Evolutionary conservation across 352 stramenopile species (phyloP), one percentile per base, ranked within the genome.

Genomic region (Globisporangium ultimum): DNA sequence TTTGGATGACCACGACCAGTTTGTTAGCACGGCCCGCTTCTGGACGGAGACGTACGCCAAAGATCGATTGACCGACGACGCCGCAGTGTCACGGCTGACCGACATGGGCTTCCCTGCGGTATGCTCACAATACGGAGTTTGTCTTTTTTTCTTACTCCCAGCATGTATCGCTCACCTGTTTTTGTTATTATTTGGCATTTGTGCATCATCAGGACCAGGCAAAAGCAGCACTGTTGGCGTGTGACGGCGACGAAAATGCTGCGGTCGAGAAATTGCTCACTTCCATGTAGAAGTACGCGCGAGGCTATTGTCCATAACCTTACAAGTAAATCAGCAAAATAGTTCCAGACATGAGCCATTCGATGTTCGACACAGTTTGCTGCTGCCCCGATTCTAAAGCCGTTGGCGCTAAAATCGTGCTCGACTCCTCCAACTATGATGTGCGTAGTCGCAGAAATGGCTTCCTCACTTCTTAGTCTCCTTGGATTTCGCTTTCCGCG

Each of bases 21-120:
- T 98, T 71, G 82, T 92, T 41, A 90, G 86, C 57, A 98, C 93
- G 59, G 96, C 95, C 22, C 95, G 92, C 56, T 98, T 98, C 60
- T 99, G 96, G 96, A 98, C 94, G 20, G 88, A 98, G 70, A 95
- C 78, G 41, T 98, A 98, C 73, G 96, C 88, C n/a, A 91, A 89
- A 58, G 74, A 85, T 36, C 80, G 77, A 49, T 66, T 74, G 13
- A 74, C 70, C 32, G 68, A 80, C 57, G 79, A 81, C 45, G 85
- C 76, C 7, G 82, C 85, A 1, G 72, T 97, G 13, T 71, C 66
- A 20, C 69, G 85, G 24, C 76, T 96, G 55, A 78, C 80, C 11
- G 89, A 96, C 59, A 96, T 97, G 88, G 88, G 87, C 15, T 96
- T 96, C 46, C 61, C 82, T 11, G 76, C 84, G 49, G 81, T 91